phyloP scores from a whole-genome alignment of 441 rosid genomes.

The Populus tomentosa region DNA sequence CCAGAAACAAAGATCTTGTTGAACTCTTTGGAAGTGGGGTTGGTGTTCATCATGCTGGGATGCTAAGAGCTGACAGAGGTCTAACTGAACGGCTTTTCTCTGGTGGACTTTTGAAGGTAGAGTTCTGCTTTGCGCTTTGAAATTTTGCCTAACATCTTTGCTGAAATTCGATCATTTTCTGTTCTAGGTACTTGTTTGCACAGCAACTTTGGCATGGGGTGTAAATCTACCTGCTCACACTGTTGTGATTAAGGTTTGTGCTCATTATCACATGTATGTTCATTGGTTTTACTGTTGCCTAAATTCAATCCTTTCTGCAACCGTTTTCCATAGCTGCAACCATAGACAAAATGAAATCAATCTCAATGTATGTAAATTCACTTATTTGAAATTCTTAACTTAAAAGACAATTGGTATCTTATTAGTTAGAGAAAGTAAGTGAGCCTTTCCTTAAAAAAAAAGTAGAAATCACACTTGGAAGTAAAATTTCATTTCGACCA shows the following conservation, averaged over 20 bases:
- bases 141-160: constrained; percentile 12
- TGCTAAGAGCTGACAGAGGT: constrained; percentile 93
- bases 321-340: neutral
- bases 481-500: neutral
- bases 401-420: too few relatives aligned
- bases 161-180: constrained; percentile 20
- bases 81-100: constrained; percentile 94
- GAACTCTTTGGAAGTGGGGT: constrained; percentile 72
- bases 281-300: constrained; percentile 1
- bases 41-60: constrained; percentile 99
- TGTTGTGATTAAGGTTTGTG: constrained; percentile 91
- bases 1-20: constrained; percentile 94
- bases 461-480: neutral
- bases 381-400: too few relatives aligned
- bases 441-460: too few relatives aligned
- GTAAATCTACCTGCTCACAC: constrained; percentile 99
- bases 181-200: constrained; percentile 92
- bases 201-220: constrained; percentile 99
- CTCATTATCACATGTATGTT: neutral
- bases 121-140: constrained; percentile 18
- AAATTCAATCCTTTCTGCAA: too few relatives aligned
- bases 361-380: neutral
- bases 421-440: too few relatives aligned
- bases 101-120: constrained; percentile 88
- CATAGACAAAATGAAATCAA: neutral